Evolutionary conservation across 148 eudicot species (phyloP), one percentile per base, ranked within the genome.

Genomic region (Hydrangea macrophylla): DNA sequence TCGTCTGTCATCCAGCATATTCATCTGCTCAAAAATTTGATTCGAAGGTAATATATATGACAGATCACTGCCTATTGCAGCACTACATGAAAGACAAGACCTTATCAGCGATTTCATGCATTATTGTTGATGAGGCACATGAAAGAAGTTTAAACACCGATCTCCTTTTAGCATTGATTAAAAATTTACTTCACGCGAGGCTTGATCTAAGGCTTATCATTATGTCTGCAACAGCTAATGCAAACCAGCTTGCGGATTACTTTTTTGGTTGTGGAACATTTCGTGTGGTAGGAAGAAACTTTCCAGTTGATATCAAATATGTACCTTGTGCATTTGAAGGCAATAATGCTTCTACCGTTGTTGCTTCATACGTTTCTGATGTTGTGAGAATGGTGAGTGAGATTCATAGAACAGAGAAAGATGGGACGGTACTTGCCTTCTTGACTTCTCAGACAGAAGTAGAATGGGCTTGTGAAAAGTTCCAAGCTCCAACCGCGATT

Each of bases 201-300:
- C 71, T 71, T 70, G 88, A 82, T 64, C 73, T 94, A 64, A 89
- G 99, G 88, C 89, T 94, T 74, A 60, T 94, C 57, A 88, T 94
- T 57, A 94, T 90, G 99, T 94, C 99, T 69, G 99, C 99, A 26
- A 94, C 99, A 61, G 92, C 84, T 68, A 91, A 94, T 80, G 86
- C 97, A 27, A 53, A 75, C 48, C 91, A 88, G 78, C 92, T 94
- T 31, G 90, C 92, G 20, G 79, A 81, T 10, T 94, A 88, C 68
- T 94, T 94, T 58, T 94, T 79, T 74, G 83, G 83, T 50, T 94
- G 99, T 74, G 72, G 68, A 54, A 84, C 84, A 65, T 75, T 86
- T 48, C 78, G 73, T 56, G 91, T 94, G 42, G 76, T 64, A 51
- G 99, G 99, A 31, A 88, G 99, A 80, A 90, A 73, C 53, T 94